Evolutionary conservation across 768 basidiomycete genomes (phyloP), one percentile per base, ranked within the genome.

Genomic region (Leccinum uliginosum): DNA sequence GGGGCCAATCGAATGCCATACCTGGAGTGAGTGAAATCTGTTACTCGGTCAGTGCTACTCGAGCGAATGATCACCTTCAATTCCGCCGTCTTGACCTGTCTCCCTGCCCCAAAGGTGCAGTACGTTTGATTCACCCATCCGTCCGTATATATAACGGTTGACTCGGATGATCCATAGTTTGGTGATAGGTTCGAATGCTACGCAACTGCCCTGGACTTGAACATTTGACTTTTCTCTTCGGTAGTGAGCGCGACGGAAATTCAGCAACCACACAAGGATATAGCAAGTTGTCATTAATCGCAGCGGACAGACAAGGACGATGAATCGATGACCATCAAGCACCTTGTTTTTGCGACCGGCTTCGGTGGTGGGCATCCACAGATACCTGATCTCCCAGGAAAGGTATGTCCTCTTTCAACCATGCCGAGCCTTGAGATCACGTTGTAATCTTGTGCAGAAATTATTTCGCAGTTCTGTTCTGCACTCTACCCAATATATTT

Each of bases 131-230:
- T 21, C 8, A 38, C 17, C 35, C 17, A 7, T 15, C n/a, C 34
- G 11, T 32, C n/a, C 38, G 56, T 40, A 40, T n/a, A 9, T n/a
- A 40, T n/a, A 19, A 9, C 19, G 38, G 38, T 57, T 49, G 40
- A 52, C n/a, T 10, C 17, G 9, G 17, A 38, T 34, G 21, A 10
- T 26, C 6, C 44, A 17, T 29, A 83, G 80, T 68, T 87, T 38
- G 85, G 78, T 2, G 81, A 83, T 58, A 87, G 82, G 82, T 74
- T 87, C 1, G 85, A 87, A 65, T 72, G 65, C 7, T 87, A 86
- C 56, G 83, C 80, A 0, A 72, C 78, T 9, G 65, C 77, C 4
- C 72, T 86, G 56, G 86, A 87, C 57, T 63, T 89, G 10, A 80
- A 84, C 60, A 78, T 85, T n/a, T 86, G 83, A 86, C 78, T 77